Percentiles rank a stretch among this genome's conserved stretches.
Evolutionary conservation across 1,284 basidiomycete species (phyloP).

Genomic region (Ustilago xerochloae): DNA sequence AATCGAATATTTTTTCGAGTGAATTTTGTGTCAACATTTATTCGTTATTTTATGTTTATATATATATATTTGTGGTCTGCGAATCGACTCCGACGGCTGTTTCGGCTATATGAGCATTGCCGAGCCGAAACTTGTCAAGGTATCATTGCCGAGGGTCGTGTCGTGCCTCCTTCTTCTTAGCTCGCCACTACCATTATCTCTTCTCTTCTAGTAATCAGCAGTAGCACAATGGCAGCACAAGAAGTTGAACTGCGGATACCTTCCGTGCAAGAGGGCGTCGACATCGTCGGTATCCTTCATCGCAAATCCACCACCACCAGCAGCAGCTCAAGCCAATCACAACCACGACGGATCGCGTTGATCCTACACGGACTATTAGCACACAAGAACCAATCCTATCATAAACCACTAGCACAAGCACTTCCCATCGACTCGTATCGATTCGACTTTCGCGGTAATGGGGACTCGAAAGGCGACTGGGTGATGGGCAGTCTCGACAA

Average conservation of each 20-base stretch:
- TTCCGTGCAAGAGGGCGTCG: slow-evolving; percentile 11
- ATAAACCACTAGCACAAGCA: slow-evolving; percentile 75
- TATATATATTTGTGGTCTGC: too few species aligned
- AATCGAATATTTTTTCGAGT: too few species aligned
- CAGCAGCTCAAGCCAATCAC: background rate
- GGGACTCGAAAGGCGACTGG: slow-evolving; percentile 29
- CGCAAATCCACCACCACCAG: background rate
- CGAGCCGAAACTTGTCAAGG: too few species aligned
- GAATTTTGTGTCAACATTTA: too few species aligned
- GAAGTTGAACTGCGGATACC: slow-evolving; percentile 20
- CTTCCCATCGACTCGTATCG: slow-evolving; percentile 81
- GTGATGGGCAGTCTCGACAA: slow-evolving; percentile 18
- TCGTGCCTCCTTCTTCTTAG: too few species aligned
- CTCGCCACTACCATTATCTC: background rate
- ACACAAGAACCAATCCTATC: slow-evolving; percentile 77
- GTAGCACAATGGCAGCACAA: slow-evolving; percentile 2
- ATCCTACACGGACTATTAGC: slow-evolving; percentile 57
- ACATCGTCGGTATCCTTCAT: slow-evolving; percentile 23
- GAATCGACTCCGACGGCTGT: too few species aligned
- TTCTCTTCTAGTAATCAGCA: background rate
- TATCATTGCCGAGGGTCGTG: too few species aligned
- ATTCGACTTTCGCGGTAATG: slow-evolving; percentile 77
- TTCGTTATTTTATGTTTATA: too few species aligned
- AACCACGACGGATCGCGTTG: slow-evolving; percentile 33
- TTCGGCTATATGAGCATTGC: too few species aligned